Conservation (phyloP, 805 yeast genomes). For the Tetrapisispora arboricola region DNA sequence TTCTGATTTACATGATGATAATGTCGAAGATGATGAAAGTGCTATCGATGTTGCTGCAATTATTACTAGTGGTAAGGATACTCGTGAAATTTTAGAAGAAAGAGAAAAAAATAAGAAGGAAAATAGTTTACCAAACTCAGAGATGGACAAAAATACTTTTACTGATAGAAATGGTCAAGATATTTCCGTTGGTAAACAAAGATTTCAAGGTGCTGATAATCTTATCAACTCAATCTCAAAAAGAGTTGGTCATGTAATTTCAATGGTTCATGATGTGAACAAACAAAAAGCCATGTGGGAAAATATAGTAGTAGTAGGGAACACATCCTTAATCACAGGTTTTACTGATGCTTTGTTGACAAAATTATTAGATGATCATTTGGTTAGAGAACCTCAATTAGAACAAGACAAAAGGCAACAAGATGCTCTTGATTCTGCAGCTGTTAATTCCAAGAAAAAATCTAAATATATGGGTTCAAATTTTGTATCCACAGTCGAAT, state of each 20-base stretch:
- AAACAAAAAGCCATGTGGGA: conserved; percentile 80
- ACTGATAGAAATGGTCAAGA: conserved; percentile 46
- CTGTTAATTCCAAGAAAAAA: conserved; percentile 23
- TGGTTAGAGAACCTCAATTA: conserved; percentile 31
- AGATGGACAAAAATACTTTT: conserved; percentile 64
- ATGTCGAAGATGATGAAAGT: conserved; percentile 49
- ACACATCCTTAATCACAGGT: conserved; percentile 67
- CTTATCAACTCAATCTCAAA: conserved; percentile 47
- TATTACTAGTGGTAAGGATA: conserved; percentile 60
- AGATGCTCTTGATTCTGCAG: conserved; percentile 23
- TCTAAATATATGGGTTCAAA: conserved; percentile 19
- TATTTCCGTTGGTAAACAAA: conserved; percentile 73
- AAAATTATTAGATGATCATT: conserved; percentile 45
- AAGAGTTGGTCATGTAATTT: conserved; percentile 42
- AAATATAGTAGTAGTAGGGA: conserved; percentile 68
- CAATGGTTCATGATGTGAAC: conserved; percentile 52
- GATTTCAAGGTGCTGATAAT: conserved; percentile 69
- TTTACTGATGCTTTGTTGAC: conserved; percentile 59
- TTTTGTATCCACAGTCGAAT: conserved; percentile 22
- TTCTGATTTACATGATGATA: conserved; percentile 42
- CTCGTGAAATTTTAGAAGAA: conserved; percentile 59
- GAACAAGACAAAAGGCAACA: conserved; percentile 23
- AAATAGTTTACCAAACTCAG: conserved; percentile 43
- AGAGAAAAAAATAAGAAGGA: conserved; percentile 40
- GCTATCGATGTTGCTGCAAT: conserved; percentile 82